These are phyloP conservation scores for Staphylotrichum longicolle DNA, from an alignment of 495 filamentous ascomycete genomes.

Conservation along the genomic window DNA sequence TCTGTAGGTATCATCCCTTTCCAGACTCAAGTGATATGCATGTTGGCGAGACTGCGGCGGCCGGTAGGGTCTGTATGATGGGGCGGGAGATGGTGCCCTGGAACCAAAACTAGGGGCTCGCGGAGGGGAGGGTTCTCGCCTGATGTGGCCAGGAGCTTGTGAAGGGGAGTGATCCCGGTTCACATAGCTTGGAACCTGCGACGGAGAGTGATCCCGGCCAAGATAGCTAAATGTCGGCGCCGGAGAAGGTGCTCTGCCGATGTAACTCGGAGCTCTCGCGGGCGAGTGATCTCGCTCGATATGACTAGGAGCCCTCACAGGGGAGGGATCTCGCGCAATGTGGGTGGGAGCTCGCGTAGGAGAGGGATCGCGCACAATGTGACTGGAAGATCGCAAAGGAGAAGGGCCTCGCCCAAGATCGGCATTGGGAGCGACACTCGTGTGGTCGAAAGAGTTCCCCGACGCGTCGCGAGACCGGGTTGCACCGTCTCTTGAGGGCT, in stretches of 20 bases:
- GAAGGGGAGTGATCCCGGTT: conserved; percentile 7
- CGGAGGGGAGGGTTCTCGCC: conserved; percentile 4
- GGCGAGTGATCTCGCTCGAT: background rate
- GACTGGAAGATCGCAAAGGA: background rate
- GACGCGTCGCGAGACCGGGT: conserved; percentile 18
- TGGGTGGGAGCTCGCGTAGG: conserved; percentile 1
- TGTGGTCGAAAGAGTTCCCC: conserved; percentile 24
- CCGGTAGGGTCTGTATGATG: conserved; percentile 46
- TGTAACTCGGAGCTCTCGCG: background rate
- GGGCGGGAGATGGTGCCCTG: conserved; percentile 41
- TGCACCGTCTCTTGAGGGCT: conserved; percentile 41
- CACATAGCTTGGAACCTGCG: background rate
- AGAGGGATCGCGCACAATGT: background rate
- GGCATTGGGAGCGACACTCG: background rate
- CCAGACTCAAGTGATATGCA: conserved; percentile 23
- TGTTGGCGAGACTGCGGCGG: conserved; percentile 30
- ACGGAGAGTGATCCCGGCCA: conserved; percentile 1
- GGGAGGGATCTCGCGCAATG: background rate
- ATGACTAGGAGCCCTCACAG: conserved; percentile 7
- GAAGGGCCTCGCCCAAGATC: background rate
- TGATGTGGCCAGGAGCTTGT: background rate
- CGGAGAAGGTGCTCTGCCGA: conserved; percentile 1
- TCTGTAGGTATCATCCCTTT: conserved; percentile 6
- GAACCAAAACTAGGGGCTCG: conserved; percentile 21
- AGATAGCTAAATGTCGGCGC: background rate